Conservation (phyloP, 805 yeast species). For the Tetrapisispora fleetii region DNA sequence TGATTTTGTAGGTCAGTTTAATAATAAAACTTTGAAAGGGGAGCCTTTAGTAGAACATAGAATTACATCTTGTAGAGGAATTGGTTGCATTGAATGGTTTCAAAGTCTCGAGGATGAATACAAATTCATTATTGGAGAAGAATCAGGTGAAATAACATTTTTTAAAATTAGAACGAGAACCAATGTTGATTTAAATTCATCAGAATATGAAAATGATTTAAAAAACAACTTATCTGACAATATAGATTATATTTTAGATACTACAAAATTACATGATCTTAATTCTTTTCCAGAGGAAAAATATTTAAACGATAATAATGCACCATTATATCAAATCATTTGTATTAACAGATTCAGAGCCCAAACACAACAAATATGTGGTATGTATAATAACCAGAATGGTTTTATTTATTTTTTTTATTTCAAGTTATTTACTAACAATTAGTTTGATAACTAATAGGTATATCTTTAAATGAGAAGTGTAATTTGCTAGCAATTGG, state of each 20-base stretch:
- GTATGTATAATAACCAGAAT: constrained; percentile 21
- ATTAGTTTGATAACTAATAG: constrained; percentile 21
- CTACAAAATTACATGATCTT: not conserved
- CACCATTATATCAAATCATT: constrained; percentile 5
- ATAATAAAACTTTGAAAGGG: constrained; percentile 3
- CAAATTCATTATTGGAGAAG: constrained; percentile 55
- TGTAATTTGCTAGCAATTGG: constrained; percentile 62
- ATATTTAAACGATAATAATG: constrained; percentile 4
- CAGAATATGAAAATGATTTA: not conserved
- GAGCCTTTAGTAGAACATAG: constrained; percentile 14
- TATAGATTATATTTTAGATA: not conserved
- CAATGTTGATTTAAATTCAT: not conserved
- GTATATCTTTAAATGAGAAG: constrained; percentile 49
- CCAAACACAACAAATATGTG: constrained; percentile 54
- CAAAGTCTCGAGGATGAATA: constrained; percentile 6
- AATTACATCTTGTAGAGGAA: constrained; percentile 30
- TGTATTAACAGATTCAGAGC: constrained; percentile 31
- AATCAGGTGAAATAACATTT: constrained; percentile 45
- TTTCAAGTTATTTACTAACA: constrained; percentile 1
- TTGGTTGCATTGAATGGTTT: constrained; percentile 56
- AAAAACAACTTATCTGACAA: not conserved
- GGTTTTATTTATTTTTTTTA: constrained; percentile 3
- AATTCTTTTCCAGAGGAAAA: not conserved
- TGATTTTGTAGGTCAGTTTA: constrained; percentile 7
- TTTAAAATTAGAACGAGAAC: constrained; percentile 26